phyloP scores from a whole-genome alignment of 192 early-diverging fungal genomes.

The Backusella macrospora region DNA sequence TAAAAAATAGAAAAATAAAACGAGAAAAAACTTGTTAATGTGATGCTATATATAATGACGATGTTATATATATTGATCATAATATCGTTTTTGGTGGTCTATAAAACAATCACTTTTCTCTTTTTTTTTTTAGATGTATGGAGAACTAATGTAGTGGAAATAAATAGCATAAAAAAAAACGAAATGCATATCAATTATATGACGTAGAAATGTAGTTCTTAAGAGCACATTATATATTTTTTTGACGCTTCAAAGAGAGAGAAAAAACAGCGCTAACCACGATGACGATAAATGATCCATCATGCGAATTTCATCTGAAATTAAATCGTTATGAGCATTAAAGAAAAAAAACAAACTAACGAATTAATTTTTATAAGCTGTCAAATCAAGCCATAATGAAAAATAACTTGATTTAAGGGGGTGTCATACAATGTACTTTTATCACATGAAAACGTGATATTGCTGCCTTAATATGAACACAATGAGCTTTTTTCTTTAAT shows the following conservation, averaged over 20 bases:
- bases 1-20: no score
- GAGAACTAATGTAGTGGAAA: no score
- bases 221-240: background rate
- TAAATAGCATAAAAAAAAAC: background rate
- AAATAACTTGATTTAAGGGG: background rate
- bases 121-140: no score
- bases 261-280: background rate
- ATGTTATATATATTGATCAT: no score
- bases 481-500: background rate
- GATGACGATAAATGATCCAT: background rate
- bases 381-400: background rate
- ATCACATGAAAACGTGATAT: conserved; percentile 2
- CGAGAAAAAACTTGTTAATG: no score
- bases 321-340: background rate
- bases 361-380: background rate
- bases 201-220: background rate
- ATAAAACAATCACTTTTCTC: no score
- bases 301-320: conserved; percentile 7
- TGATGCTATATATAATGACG: no score
- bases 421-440: background rate
- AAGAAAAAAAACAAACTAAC: background rate
- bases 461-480: background rate
- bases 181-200: background rate
- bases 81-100: no score
- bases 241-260: background rate